A percentile compares a stretch with the other conserved stretches of the same genome.
Conservation (phyloP, 306 rosid genomes). For the Medicago truncatula region DNA sequence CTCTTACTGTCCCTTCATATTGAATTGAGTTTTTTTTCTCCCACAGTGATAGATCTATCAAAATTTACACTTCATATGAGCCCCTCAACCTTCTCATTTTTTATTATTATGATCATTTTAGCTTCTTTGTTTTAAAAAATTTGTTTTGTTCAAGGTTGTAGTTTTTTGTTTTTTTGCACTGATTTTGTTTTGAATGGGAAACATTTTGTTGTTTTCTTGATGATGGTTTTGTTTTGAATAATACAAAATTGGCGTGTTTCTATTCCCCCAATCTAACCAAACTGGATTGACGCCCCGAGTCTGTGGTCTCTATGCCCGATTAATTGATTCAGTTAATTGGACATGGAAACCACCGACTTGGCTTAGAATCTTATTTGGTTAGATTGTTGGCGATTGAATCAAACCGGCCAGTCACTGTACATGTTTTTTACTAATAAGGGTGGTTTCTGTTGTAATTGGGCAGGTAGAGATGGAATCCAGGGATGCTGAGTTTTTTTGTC, state of each 20-base stretch:
- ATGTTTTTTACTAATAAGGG: constrained; percentile 7
- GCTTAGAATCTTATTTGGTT: neutral
- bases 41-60: constrained; percentile 50
- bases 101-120: too few relatives aligned
- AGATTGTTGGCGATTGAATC: too few relatives aligned
- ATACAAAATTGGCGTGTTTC: constrained; percentile 22
- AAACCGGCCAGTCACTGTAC: neutral
- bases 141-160: neutral
- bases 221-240: constrained; percentile 17
- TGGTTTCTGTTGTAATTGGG: constrained; percentile 33
- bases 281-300: too few relatives aligned
- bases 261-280: too few relatives aligned
- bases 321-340: too few relatives aligned
- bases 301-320: too few relatives aligned
- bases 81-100: constrained; percentile 2
- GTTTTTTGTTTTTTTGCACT: constrained; percentile 43
- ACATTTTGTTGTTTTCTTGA: constrained; percentile 45
- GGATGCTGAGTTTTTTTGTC: constrained; percentile 54
- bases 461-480: constrained; percentile 90
- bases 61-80: constrained; percentile 82
- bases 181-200: constrained; percentile 36
- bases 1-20: neutral
- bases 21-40: constrained; percentile 43
- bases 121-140: too few relatives aligned
- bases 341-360: too few relatives aligned